Evolutionary conservation across 1,284 basidiomycete genomes (phyloP).

Genomic region (Sporisorium scitamineum): DNA sequence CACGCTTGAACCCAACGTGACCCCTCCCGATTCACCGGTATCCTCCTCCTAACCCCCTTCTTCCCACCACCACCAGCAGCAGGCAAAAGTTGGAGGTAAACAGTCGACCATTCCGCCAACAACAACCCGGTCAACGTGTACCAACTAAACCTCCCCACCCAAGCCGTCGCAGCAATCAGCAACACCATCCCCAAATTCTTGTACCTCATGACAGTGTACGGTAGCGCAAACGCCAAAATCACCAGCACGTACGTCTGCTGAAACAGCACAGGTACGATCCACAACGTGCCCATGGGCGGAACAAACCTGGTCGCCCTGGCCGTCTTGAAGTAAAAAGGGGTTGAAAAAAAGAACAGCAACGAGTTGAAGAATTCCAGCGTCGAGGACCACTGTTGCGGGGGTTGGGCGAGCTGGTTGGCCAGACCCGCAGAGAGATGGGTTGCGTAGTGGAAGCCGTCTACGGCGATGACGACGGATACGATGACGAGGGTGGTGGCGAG

Average conservation of each 20-base stretch:
- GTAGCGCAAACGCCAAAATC: conserved; percentile 51
- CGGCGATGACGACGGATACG: conserved; percentile 37
- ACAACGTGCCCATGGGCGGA: conserved; percentile 47
- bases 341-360: conserved; percentile 49
- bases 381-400: conserved; percentile 36
- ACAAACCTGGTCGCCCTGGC: conserved; percentile 43
- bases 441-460: conserved; percentile 51
- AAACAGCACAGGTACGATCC: conserved; percentile 56
- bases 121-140: conserved; percentile 58
- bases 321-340: conserved; percentile 30
- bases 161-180: conserved; percentile 52
- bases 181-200: conserved; percentile 49
- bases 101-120: conserved; percentile 51
- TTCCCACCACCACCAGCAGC: too few species aligned
- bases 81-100: conserved; percentile 42
- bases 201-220: conserved; percentile 48
- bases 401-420: conserved; percentile 44
- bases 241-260: conserved; percentile 57
- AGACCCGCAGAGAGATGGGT: conserved; percentile 18
- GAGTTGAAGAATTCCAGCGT: conserved; percentile 57
- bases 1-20: too few species aligned
- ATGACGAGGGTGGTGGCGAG: conserved; percentile 50
- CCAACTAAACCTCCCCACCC: conserved; percentile 59
- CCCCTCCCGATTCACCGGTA: conserved; percentile 28
- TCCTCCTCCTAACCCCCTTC: background rate